Percentiles rank a stretch among this genome's conserved stretches.
Evolutionary conservation across 1,284 basidiomycete genomes (phyloP).

Genomic region (Pseudozyma thailandica): DNA sequence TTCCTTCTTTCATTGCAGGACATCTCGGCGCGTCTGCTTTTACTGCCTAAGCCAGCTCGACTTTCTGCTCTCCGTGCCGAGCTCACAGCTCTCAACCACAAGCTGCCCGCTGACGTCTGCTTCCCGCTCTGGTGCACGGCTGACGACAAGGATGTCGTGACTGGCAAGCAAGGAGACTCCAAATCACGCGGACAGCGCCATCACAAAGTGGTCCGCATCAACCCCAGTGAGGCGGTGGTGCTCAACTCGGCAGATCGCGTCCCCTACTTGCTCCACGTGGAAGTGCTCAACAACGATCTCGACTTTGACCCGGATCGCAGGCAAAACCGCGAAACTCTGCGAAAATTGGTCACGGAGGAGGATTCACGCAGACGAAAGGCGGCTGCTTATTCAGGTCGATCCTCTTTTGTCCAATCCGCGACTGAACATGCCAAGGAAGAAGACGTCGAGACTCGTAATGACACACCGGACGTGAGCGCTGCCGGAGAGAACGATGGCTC

Average conservation of each 20-base stretch:
- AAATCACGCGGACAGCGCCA: conserved; percentile 72
- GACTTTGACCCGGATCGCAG: conserved; percentile 90
- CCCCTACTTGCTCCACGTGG: conserved; percentile 91
- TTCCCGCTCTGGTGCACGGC: conserved; percentile 91
- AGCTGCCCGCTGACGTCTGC: conserved; percentile 87
- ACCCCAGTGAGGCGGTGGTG: conserved; percentile 96
- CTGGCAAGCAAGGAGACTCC: neutral
- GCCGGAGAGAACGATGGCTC: neutral
- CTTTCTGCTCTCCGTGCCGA: conserved; percentile 95
- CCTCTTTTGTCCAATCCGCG: conserved; percentile 27
- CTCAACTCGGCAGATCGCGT: conserved; percentile 97
- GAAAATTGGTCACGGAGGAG: conserved; percentile 83
- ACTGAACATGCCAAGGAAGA: conserved; percentile 13
- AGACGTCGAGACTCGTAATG: conserved; percentile 8
- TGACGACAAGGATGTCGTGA: conserved; percentile 41
- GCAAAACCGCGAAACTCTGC: conserved; percentile 82
- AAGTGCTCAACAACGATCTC: conserved; percentile 89
- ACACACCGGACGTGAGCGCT: conserved; percentile 8
- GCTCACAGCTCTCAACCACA: conserved; percentile 93
- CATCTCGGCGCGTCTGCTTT: conserved; percentile 89
- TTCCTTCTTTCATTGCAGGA: conserved; percentile 89
- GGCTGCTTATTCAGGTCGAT: conserved; percentile 19
- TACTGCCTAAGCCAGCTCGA: conserved; percentile 91
- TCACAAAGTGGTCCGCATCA: conserved; percentile 95
- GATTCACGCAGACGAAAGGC: conserved; percentile 68